Percentiles rank a stretch among this genome's conserved stretches.
phyloP scores from a whole-genome alignment of 2,329 filamentous ascomycete genomes.

The Thielaviopsis euricoi region DNA sequence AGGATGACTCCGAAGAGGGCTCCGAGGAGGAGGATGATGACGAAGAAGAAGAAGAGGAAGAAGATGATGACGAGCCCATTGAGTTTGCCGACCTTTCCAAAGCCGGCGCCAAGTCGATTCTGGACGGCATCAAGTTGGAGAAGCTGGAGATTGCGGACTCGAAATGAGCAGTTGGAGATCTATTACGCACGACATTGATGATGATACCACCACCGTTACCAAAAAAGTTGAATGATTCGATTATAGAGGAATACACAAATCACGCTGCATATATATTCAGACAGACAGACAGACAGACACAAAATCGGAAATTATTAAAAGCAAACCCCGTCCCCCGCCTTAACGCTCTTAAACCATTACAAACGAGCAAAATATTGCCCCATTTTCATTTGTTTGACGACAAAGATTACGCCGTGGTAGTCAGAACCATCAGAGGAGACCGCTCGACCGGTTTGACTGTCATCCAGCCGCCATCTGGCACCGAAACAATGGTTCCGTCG shows the following conservation, averaged over 20 bases:
- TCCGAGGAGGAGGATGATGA: constrained; percentile 19
- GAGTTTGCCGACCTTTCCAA: constrained; percentile 2
- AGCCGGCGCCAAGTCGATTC: constrained; percentile 8
- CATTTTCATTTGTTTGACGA: too few relatives aligned
- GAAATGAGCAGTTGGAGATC: constrained; percentile 8
- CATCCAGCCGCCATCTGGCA: constrained; percentile 57
- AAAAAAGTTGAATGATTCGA: constrained; percentile 4
- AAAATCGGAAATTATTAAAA: neutral
- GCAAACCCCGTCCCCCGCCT: neutral
- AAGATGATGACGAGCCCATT: constrained; percentile 14
- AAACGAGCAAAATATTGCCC: too few relatives aligned
- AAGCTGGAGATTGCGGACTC: constrained; percentile 11
- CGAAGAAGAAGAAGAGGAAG: constrained; percentile 16
- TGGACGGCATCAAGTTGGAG: constrained; percentile 15
- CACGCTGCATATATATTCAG: constrained; percentile 17
- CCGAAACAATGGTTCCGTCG: constrained; percentile 72
- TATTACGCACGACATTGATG: constrained; percentile 10
- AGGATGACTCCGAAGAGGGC: constrained; percentile 15
- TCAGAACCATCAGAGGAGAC: constrained; percentile 27
- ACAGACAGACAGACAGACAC: neutral
- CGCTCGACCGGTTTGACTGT: constrained; percentile 36
- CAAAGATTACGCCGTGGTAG: neutral
- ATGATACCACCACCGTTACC: constrained; percentile 15
- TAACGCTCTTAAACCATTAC: too few relatives aligned
- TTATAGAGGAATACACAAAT: constrained; percentile 4